Evolutionary conservation across 495 filamentous ascomycete species (phyloP), one percentile per base, ranked within the genome.

Genomic region (Wilcoxina mikolae): DNA sequence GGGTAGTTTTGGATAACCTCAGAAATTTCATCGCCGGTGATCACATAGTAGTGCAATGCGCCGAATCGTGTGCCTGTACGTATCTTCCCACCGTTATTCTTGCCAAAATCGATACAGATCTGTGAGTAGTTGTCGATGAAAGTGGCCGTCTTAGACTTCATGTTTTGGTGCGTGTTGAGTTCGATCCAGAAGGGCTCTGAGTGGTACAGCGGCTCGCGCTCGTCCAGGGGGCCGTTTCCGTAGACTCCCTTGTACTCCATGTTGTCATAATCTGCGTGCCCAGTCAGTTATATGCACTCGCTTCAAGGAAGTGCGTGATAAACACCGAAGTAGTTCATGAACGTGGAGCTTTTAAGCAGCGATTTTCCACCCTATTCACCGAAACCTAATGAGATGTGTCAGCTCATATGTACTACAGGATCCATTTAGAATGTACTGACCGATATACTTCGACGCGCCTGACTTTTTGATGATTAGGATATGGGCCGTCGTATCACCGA

Each of bases 121-220:
- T 67, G 64, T 0, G 63, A 65, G 25, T 65, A 65, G 35, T 67
- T 67, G 57, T 65, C 64, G 18, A 64, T 39, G 33, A 64, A 59
- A 1, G 60, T 64, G 3, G 60, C 56, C 12, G 45, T 45, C 45
- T 51, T 22, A 24, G 15, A 29, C 15, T 54, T 24, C n/a, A 56
- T 56, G 17, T 56, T 47, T 2, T 56, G 61, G 3, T 43, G 17
- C 12, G 47, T 54, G 55, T 64, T 56, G n/a, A 60, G 9, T 35
- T 65, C 56, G 4, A 65, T 29, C 29, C 42, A 65, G 38, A 56
- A 65, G 10, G 61, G 61, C 20, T 64, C 55, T 2, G 64, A 67
- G 35, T 67, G 64, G 48, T 67, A 67, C 4, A 67, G 51, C 9
- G 64, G 64, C 44, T 67, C 64, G 23, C 56, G 42, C n/a, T 31